Evolutionary conservation across 768 basidiomycete genomes (phyloP).

Genomic region (Naganishia friedmannii): DNA sequence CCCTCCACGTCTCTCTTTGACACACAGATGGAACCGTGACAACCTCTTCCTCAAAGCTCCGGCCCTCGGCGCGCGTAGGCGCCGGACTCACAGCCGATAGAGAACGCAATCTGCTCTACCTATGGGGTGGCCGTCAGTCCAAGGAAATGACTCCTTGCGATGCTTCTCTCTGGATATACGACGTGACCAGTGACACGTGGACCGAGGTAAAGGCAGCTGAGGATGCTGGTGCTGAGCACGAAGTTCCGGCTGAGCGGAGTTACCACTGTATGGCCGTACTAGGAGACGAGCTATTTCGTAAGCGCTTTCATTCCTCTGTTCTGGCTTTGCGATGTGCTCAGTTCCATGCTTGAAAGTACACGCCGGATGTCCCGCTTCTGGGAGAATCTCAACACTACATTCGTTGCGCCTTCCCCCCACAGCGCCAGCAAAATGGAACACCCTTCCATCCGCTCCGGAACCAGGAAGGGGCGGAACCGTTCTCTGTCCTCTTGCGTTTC

Average conservation of each 20-base stretch:
- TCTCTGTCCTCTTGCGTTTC: slow-evolving; percentile 46
- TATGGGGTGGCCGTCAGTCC: slow-evolving; percentile 57
- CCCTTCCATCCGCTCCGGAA: slow-evolving; percentile 47
- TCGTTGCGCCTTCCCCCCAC: slow-evolving; percentile 50
- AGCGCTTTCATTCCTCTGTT: slow-evolving; percentile 9
- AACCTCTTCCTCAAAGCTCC: slow-evolving; percentile 3
- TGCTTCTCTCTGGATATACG: slow-evolving; percentile 49
- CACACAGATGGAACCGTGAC: slow-evolving; percentile 11
- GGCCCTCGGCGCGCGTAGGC: slow-evolving; percentile 44
- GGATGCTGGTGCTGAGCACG: slow-evolving; percentile 39
- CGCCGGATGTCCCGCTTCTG: slow-evolving; percentile 54
- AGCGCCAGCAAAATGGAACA: slow-evolving; percentile 32
- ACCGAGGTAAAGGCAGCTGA: slow-evolving; percentile 28
- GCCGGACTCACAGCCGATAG: slow-evolving; percentile 28
- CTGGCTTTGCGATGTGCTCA: not conserved
- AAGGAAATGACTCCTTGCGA: slow-evolving; percentile 52
- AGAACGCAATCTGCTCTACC: slow-evolving; percentile 42
- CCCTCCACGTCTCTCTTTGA: not conserved
- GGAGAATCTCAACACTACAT: slow-evolving; percentile 53
- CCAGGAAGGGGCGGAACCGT: slow-evolving; percentile 55
- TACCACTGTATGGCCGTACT: slow-evolving; percentile 52
- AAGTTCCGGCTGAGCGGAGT: slow-evolving; percentile 51
- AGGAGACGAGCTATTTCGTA: slow-evolving; percentile 40
- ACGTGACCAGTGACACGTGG: slow-evolving; percentile 45
- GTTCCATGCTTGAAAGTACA: slow-evolving; percentile 54